Base-by-base conservation (phyloP, 768 basidiomycete genomes). In the Russula compacta region DNA sequence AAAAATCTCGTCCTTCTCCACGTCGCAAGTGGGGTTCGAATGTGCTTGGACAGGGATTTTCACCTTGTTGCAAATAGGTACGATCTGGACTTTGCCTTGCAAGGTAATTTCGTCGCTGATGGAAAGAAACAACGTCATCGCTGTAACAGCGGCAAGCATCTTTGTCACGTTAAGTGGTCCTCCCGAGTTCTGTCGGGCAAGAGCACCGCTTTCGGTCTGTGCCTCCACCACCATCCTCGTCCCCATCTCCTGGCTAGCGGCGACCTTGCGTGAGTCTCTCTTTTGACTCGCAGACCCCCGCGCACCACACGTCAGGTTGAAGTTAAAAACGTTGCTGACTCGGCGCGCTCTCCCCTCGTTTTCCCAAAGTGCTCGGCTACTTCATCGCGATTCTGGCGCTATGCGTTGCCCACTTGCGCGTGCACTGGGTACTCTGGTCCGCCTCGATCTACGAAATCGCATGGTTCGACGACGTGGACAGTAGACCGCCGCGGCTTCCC, bases 41-140 rank as follows among this genome's bases (percentile, higher is more conserved):
- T 84, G 82, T 64, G 68, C 62, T 19, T 87, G 85, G 83, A 77
- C 81, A 12, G 76, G 72, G 7, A 60, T 79, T 8, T 68, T 83
- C 64, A 76, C 78, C 57, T 49, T 77, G 5, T 69, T 83, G 39
- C 79, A 85, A 56, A 73, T 82, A 38, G 79, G 84, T 66, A 10
- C 17, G 0, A 29, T 43, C 35, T 19, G 12, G 44, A 32, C 17
- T 4, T 67, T 15, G 9, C 1, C 2, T 11, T 19, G 12, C 7
- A 14, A 17, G 35, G 60, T n/a, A 54, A 10, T 19, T 15, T 55
- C 35, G 6, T 36, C 53, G 42, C 33, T 42, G 11, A 3, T 56
- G 12, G 40, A 40, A 19, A 35, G 6, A 40, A 43, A 7, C 35
- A 49, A 32, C 17, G 9, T 10, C 8, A 17, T 48, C 46, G 10